Evolutionary conservation across 257 asterid species (phyloP), one percentile per base, ranked within the genome.

Genomic region (Marsdenia floribunda): DNA sequence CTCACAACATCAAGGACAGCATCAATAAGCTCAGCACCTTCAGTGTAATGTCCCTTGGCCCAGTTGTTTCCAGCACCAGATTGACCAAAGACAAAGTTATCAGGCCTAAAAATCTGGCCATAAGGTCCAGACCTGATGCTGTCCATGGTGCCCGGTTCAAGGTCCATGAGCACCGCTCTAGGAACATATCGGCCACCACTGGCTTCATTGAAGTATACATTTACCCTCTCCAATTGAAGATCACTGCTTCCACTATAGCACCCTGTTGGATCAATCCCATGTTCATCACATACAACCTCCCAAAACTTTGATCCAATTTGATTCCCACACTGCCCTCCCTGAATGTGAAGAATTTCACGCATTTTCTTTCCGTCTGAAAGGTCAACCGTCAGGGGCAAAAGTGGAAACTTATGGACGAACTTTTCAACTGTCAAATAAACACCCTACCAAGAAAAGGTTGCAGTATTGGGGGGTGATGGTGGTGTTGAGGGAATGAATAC

Each of bases 1-100:
- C 73, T 70, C 3, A 70, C 73, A 26, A 70, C 73, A 24, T 70
- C 73, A 70, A 70, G 73, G 38, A 70, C 73, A 46, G 73, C 26
- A 70, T 70, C 73, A 3, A 70, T 70, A 70, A 70, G 73, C 8
- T 70, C 73, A 70, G 73, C 73, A 46, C 73, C 73, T 70, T 70
- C 73, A 2, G 73, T 70, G 5, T 70, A 70, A 7, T 70, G 73
- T 24, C 73, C 73, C 60, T 70, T 70, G 26, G 73, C 73, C 73
- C 73, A 70, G 37, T 70, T 70, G 37, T 70, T 70, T 49, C 73
- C 73, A 18, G 73, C 73, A 13, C 73, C 73, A 18, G 73, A 70
- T 19, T 70, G 73, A 2, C 73, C 73, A 33, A 70, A 70, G 15
- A 70, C 73, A 70, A 47, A 70, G 35, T 70, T 70, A 70, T 70